Evolutionary conservation across 2,329 filamentous ascomycete genomes (phyloP).

Genomic region (Diaporthe aspalathi): DNA sequence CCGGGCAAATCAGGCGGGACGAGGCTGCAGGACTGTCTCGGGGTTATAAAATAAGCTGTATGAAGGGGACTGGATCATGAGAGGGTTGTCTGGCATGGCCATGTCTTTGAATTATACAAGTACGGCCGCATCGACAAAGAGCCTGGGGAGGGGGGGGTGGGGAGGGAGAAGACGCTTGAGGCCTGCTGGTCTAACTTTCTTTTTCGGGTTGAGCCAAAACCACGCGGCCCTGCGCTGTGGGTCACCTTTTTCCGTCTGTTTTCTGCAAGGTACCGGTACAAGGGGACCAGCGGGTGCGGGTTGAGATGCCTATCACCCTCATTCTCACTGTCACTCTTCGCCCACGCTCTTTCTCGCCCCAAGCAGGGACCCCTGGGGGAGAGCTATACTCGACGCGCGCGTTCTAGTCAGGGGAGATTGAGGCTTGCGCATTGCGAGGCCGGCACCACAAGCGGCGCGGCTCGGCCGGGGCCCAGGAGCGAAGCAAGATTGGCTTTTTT

Average conservation of each 20-base stretch:
- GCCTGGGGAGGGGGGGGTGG: too few relatives aligned
- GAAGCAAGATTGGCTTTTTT: slow-evolving; percentile 13
- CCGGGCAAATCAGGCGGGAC: slow-evolving; percentile 3
- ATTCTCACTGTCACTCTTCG: too few relatives aligned
- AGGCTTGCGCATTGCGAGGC: slow-evolving; percentile 26
- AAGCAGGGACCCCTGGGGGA: slow-evolving; percentile 16
- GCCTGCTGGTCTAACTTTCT: background rate
- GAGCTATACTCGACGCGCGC: slow-evolving; percentile 22
- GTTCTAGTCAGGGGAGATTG: slow-evolving; percentile 24
- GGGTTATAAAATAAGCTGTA: slow-evolving; percentile 14
- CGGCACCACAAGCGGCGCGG: background rate
- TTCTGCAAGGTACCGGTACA: slow-evolving; percentile 31
- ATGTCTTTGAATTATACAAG: slow-evolving; percentile 11
- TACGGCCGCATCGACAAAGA: slow-evolving; percentile 17
- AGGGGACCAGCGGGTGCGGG: background rate
- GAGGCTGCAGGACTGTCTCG: slow-evolving; percentile 22
- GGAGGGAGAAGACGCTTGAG: too few relatives aligned
- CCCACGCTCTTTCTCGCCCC: background rate
- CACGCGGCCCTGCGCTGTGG: slow-evolving; percentile 25
- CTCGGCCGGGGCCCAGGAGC: background rate
- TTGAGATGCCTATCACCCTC: background rate
- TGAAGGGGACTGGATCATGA: slow-evolving; percentile 14
- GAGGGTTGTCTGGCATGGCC: slow-evolving; percentile 10
- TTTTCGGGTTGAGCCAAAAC: slow-evolving; percentile 25
- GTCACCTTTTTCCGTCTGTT: background rate